These are phyloP conservation scores for Allomyces macrogynus DNA, from an alignment of 192 early-diverging fungal species.

Conservation along the genomic window DNA sequence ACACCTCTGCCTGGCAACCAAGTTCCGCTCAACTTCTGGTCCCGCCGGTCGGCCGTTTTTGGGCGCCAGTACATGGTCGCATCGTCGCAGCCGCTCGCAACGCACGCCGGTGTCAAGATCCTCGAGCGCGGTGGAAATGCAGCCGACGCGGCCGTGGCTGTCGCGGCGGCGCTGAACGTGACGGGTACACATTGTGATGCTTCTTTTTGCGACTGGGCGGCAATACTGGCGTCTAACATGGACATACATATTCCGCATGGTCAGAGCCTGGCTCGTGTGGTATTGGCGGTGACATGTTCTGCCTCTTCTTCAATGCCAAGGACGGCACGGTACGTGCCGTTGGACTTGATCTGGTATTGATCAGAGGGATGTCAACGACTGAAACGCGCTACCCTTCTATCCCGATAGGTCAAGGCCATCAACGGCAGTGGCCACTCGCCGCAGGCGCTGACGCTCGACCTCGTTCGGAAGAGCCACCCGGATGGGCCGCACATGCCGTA, in stretches of 20 bases:
- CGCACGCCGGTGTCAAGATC: not conserved
- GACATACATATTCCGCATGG: too few species aligned
- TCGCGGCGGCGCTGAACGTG: constrained; percentile 1
- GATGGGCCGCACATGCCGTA: constrained; percentile 12
- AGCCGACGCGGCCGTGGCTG: constrained; percentile 3
- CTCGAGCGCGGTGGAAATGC: constrained; percentile 1
- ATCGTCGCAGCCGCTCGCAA: constrained; percentile 3
- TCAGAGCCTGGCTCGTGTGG: not conserved
- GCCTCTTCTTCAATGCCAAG: not conserved
- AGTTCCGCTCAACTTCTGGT: not conserved
- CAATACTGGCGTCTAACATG: too few species aligned
- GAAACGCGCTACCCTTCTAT: too few species aligned
- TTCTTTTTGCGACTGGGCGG: too few species aligned
- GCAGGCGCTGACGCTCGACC: constrained; percentile 26
- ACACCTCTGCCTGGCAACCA: too few species aligned
- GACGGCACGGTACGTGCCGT: not conserved
- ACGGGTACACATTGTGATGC: not conserved
- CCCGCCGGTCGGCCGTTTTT: not conserved
- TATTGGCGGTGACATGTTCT: not conserved
- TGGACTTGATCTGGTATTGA: not conserved
- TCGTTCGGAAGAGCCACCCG: constrained; percentile 13
- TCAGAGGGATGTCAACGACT: not conserved
- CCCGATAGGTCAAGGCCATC: not conserved
- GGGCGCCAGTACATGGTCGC: not conserved
- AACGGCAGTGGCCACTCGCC: constrained; percentile 30